Conservation (phyloP, 306 rosid genomes). For the Lathyrus oleraceus region DNA sequence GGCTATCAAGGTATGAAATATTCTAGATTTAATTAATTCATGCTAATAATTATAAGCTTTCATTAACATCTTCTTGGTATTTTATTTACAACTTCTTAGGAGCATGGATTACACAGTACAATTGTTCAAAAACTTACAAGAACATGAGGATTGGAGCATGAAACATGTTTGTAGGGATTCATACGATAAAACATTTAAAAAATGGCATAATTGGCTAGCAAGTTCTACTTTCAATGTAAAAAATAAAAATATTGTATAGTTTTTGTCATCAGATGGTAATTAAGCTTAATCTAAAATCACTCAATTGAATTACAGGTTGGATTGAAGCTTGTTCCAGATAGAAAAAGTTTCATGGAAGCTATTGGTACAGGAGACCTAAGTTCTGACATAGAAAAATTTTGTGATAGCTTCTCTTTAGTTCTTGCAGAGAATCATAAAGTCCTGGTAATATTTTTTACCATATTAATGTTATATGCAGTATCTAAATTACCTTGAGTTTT, state of each 20-base stretch:
- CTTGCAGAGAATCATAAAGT: conserved; percentile 75
- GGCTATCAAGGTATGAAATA: conserved; percentile 68
- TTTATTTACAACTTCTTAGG: background rate
- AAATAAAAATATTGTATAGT: too few relatives aligned
- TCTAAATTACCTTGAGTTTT: too few relatives aligned
- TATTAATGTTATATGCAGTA: too few relatives aligned
- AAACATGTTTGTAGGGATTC: conserved; percentile 68
- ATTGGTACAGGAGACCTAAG: conserved; percentile 54
- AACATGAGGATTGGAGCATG: conserved; percentile 76
- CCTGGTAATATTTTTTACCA: conserved; percentile 48
- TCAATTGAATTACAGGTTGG: conserved; percentile 52
- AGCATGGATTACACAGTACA: conserved; percentile 67
- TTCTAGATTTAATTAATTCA: background rate
- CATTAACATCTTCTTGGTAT: background rate
- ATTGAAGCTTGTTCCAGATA: conserved; percentile 76
- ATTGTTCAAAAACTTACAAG: conserved; percentile 62
- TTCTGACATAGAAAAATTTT: conserved; percentile 57
- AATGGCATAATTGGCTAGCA: conserved; percentile 75
- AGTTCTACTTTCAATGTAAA: conserved; percentile 64
- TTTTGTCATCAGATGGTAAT: background rate
- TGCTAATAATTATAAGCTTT: too few relatives aligned
- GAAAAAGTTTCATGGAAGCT: conserved; percentile 69
- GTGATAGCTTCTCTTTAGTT: conserved; percentile 50
- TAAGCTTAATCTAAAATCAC: conserved; percentile 4
- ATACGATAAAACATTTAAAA: conserved; percentile 65